These are phyloP conservation scores for Bipolaris sorokiniana DNA, from an alignment of 2,329 filamentous ascomycete genomes.

Conservation along the genomic window DNA sequence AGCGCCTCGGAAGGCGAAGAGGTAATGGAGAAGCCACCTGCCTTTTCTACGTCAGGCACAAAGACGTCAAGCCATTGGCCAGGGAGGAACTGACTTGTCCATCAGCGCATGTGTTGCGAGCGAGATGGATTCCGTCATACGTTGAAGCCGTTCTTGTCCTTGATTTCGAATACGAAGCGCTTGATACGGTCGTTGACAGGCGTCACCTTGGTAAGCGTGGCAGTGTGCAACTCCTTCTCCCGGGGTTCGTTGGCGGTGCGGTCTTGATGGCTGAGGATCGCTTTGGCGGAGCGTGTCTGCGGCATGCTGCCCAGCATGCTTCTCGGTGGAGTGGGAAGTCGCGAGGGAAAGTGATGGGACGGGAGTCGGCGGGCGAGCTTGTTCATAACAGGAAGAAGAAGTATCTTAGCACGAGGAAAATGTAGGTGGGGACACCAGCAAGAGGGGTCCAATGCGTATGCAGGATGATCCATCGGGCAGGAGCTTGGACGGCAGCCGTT, in stretches of 20 bases:
- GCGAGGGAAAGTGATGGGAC: conserved; percentile 14
- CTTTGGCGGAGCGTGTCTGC: conserved; percentile 40
- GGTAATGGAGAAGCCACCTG: conserved; percentile 88
- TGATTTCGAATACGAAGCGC: conserved; percentile 69
- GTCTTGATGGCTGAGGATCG: conserved; percentile 63
- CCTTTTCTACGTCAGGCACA: conserved; percentile 70
- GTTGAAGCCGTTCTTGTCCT: conserved; percentile 56
- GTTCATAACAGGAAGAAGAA: conserved; percentile 25
- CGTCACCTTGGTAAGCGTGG: conserved; percentile 66
- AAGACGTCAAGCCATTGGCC: conserved; percentile 91
- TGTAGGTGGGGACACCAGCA: conserved; percentile 23
- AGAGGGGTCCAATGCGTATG: conserved; percentile 22
- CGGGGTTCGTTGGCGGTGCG: conserved; percentile 77
- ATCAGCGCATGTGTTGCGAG: conserved; percentile 39
- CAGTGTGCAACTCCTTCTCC: conserved; percentile 67
- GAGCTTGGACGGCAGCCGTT: conserved; percentile 22
- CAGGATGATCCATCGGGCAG: conserved; percentile 19
- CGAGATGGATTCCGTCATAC: conserved; percentile 49
- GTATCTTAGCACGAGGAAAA: conserved; percentile 24
- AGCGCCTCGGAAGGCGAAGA: conserved; percentile 68
- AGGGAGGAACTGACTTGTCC: conserved; percentile 65
- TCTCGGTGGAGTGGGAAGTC: conserved; percentile 19
- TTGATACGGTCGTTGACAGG: conserved; percentile 71
- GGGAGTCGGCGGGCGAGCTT: conserved; percentile 20
- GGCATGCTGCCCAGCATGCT: conserved; percentile 40